Percentiles rank a stretch among this genome's conserved stretches.
Evolutionary conservation across 1,284 basidiomycete genomes (phyloP).

Genomic region (Termitomyces sp.): DNA sequence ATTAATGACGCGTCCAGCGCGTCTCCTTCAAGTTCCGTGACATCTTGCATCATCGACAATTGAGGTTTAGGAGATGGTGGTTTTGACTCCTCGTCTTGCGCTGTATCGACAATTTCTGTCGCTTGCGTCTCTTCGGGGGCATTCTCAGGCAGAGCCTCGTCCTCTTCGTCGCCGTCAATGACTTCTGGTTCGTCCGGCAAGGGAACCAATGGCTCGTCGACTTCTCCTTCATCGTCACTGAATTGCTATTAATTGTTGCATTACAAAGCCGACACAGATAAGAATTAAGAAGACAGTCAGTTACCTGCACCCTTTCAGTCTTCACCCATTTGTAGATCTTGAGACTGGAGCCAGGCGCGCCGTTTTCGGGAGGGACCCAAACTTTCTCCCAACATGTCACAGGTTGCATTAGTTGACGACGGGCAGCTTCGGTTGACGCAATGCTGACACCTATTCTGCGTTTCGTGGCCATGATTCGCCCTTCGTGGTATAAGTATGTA

Average conservation of each 20-base stretch:
- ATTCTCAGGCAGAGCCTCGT: conserved; percentile 37
- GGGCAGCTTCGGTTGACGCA: conserved; percentile 71
- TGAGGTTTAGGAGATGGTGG: conserved; percentile 59
- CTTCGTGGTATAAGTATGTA: background rate
- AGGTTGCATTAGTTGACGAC: conserved; percentile 76
- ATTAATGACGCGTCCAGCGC: conserved; percentile 44
- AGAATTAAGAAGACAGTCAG: conserved; percentile 21
- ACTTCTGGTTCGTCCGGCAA: conserved; percentile 69
- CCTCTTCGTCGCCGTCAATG: conserved; percentile 66
- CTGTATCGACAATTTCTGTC: conserved; percentile 25
- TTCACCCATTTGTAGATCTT: conserved; percentile 71
- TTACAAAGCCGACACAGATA: conserved; percentile 2
- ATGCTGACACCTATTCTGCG: conserved; percentile 70
- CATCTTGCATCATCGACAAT: conserved; percentile 35
- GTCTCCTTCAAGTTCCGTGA: conserved; percentile 29
- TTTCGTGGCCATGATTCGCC: conserved; percentile 54
- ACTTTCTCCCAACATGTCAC: conserved; percentile 74
- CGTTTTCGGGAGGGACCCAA: conserved; percentile 54
- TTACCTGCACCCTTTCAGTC: conserved; percentile 67
- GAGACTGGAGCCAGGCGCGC: conserved; percentile 49
- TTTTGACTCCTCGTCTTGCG: conserved; percentile 50
- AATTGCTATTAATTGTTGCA: conserved; percentile 53
- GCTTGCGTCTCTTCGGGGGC: conserved; percentile 28
- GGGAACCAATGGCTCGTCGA: conserved; percentile 70
- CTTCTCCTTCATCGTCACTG: conserved; percentile 73